Conservation (phyloP, 768 basidiomycete species). For the Russula foetens region DNA sequence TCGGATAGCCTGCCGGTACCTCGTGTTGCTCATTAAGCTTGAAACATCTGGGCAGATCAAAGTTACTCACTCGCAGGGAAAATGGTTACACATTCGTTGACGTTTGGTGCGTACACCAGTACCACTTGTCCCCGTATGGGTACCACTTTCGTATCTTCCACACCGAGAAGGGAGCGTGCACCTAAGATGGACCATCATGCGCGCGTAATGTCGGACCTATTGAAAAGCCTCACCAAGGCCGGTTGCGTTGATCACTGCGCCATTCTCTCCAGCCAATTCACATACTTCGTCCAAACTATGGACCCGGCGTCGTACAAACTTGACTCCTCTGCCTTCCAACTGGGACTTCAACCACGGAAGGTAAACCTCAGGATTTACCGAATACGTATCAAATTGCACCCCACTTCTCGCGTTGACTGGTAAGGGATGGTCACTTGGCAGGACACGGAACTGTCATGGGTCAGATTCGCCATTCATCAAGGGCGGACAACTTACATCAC, state of each 20-base stretch:
- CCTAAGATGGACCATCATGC: slow-evolving; percentile 30
- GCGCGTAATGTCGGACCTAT: neutral
- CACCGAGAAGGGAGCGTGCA: slow-evolving; percentile 66
- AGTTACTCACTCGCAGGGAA: neutral
- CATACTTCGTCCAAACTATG: slow-evolving; percentile 40
- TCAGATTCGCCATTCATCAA: neutral
- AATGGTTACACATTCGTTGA: slow-evolving; percentile 33
- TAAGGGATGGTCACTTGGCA: slow-evolving; percentile 28
- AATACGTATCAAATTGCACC: slow-evolving; percentile 38
- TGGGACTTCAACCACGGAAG: slow-evolving; percentile 40
- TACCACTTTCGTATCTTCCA: slow-evolving; percentile 66
- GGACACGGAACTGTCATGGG: slow-evolving; percentile 14
- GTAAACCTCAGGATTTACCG: slow-evolving; percentile 44
- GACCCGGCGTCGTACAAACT: slow-evolving; percentile 36
- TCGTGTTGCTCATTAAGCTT: neutral
- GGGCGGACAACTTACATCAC: slow-evolving; percentile 27
- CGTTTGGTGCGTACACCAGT: slow-evolving; percentile 59
- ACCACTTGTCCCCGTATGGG: slow-evolving; percentile 85
- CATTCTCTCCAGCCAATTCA: slow-evolving; percentile 29
- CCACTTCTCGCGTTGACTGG: slow-evolving; percentile 32
- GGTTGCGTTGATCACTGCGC: slow-evolving; percentile 49
- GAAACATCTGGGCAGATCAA: neutral
- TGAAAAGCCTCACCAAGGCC: slow-evolving; percentile 36
- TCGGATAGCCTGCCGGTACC: slow-evolving; percentile 17
- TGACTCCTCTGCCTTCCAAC: slow-evolving; percentile 33